Conservation (phyloP, 257 asterid species). For the Solanum chaucha region DNA sequence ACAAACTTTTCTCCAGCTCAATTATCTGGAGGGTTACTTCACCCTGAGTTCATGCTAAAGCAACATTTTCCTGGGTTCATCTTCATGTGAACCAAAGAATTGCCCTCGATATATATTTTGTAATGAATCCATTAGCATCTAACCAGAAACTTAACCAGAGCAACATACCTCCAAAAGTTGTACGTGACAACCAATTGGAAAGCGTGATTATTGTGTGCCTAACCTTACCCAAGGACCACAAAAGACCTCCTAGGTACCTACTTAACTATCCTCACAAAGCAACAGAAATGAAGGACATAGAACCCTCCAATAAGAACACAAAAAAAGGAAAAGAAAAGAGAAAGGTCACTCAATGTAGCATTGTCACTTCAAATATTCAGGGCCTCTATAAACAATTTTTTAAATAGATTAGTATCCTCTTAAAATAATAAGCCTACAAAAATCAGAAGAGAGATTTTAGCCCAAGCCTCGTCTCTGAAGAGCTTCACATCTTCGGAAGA, state of each 20-base stretch:
- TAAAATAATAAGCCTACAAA: background rate
- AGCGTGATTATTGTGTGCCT: background rate
- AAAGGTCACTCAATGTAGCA: background rate
- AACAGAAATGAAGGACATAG: background rate
- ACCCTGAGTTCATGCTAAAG: background rate
- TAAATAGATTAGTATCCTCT: background rate
- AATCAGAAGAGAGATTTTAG: background rate
- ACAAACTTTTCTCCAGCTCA: background rate
- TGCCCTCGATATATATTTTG: background rate
- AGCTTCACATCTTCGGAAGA: background rate
- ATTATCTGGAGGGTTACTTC: background rate
- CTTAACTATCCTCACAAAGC: background rate
- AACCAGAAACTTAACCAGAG: background rate
- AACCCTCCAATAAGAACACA: background rate
- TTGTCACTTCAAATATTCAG: background rate
- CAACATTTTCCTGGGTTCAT: background rate
- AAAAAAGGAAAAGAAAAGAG: background rate
- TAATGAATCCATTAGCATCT: background rate
- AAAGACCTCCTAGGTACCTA: background rate
- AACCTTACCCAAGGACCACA: background rate
- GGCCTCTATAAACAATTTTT: background rate
- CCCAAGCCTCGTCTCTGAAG: background rate
- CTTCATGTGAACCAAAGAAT: background rate
- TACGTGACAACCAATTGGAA: background rate
- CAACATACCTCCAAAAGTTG: background rate